Base-by-base conservation (phyloP, 306 rosid genomes). In the Gastrolobium villosum region DNA sequence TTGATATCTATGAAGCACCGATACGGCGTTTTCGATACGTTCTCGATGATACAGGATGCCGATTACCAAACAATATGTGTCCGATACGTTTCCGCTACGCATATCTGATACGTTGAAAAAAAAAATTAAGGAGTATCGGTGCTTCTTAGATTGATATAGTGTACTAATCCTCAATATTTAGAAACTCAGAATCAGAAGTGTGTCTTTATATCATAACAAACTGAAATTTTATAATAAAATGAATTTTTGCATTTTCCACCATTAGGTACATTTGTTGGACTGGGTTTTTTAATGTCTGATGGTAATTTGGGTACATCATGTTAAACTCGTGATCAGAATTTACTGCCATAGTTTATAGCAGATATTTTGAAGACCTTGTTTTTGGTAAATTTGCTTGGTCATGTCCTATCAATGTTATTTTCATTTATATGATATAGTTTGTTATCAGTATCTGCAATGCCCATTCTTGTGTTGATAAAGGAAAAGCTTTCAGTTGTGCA, bases 341-440 rank as follows among this genome's bases (percentile, higher is more conserved):
- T 62, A 8, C 41, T 7, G 14, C 35, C 60, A 8, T 56, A 46
- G 48, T 39, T 39, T 70, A 6, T 53, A 40, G 52, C 62, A 43
- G 57, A 44, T 31, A 30, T 20, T 34, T n/a, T 52, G 41, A 8
- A 31, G 39, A 14, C 37, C 34, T n/a, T 70, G 26, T 46, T 11
- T 59, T 40, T 31, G n/a, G 39, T 28, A 37, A 4, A 65, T 76
- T 52, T 76, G 67, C 14, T 30, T 64, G 46, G 48, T 14, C 50
- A 3, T 36, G 14, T 15, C 57, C 36, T 53, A 6, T 61, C 71
- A 49, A 10, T 32, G 49, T 70, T 70, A 41, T 45, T 20, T 64
- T 54, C 15, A 14, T 80, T 37, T 54, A 54, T 72, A 43, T 73
- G 46, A 56, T 55, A 66, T 70, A 68, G 76, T 76, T 36, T 31